Percentiles rank a stretch among this genome's conserved stretches.
Conservation (phyloP, 2,329 filamentous ascomycete genomes). For the Xylariaceae sp. region DNA sequence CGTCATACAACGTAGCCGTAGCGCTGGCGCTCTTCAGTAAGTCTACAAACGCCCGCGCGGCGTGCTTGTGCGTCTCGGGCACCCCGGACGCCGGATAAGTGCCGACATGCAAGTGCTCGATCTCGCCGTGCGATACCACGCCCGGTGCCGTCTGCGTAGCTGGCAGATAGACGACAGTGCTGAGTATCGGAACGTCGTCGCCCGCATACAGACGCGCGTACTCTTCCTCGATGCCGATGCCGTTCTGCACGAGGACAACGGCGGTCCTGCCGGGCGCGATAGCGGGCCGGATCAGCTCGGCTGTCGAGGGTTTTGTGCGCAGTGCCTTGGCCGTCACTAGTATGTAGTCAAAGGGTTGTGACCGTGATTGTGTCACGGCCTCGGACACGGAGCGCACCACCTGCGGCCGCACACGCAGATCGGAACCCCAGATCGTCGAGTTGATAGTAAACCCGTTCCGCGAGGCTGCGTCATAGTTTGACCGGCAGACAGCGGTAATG, state of each 20-base stretch:
- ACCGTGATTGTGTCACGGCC: constrained; percentile 32
- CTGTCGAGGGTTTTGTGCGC: constrained; percentile 34
- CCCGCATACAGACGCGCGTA: constrained; percentile 53
- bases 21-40: constrained; percentile 52
- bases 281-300: constrained; percentile 40
- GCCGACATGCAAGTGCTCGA: constrained; percentile 58
- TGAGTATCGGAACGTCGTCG: constrained; percentile 55
- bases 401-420: constrained; percentile 36
- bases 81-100: constrained; percentile 50
- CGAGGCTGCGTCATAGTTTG: constrained; percentile 40
- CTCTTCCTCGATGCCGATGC: constrained; percentile 61
- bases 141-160: constrained; percentile 57
- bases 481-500: constrained; percentile 42
- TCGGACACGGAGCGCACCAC: constrained; percentile 41
- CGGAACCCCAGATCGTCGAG: constrained; percentile 41
- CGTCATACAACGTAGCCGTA: constrained; percentile 50
- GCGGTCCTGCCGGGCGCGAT: constrained; percentile 45
- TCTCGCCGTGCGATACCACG: constrained; percentile 50
- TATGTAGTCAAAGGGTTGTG: constrained; percentile 39
- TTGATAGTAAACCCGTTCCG: constrained; percentile 41
- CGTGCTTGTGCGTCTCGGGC: constrained; percentile 35
- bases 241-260: constrained; percentile 65
- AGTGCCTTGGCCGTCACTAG: constrained; percentile 39
- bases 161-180: constrained; percentile 60
- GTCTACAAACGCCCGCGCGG: constrained; percentile 46